Evolutionary conservation across 441 rosid species (phyloP), one percentile per base, ranked within the genome.

Genomic region (Rhodomyrtus psidioides): DNA sequence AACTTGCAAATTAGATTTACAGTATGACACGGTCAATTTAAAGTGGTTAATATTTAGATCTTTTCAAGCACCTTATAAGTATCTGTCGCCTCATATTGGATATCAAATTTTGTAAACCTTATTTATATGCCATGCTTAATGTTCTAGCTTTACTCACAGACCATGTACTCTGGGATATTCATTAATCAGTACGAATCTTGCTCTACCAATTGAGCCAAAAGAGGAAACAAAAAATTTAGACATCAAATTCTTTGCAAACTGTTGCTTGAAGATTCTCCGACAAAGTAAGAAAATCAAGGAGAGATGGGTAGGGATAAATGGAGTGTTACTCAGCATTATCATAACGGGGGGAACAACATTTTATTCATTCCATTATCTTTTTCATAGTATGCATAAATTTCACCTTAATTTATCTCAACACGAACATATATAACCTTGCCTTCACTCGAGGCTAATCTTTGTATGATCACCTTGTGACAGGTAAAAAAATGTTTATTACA

Each of bases 371-470:
- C 19, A 0, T 58, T n/a, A 27, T 4, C 19, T 27, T 58, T 58
- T n/a, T 58, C 9, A 3, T 0, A 0, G 5, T n/a, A 6, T 58
- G 34, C 9, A 0, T 27, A 27, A 9, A 27, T 6, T 27, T 27
- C 17, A 59, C 34, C 34, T 14, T 14, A 59, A 59, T 27, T 59
- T 8, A 14, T 4, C 39, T 2, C 21, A 15, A 59, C 28, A 59
- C 1, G 1, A 59, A 1, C 5, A 28, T 46, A 9, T n/a, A n/a
- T n/a, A n/a, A 27, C 5, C 1, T 15, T 28, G 14, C 39, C 70
- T 59, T 59, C 21, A 28, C 5, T 59, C 9, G 12, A 59, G 70
- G 70, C 39, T 59, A 59, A 27, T n/a, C n/a, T n/a, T n/a, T n/a
- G n/a, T n/a, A n/a, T n/a, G n/a, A n/a, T n/a, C n/a, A n/a, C n/a